Conservation (phyloP, 768 basidiomycete species). For the Mycena filopes region DNA sequence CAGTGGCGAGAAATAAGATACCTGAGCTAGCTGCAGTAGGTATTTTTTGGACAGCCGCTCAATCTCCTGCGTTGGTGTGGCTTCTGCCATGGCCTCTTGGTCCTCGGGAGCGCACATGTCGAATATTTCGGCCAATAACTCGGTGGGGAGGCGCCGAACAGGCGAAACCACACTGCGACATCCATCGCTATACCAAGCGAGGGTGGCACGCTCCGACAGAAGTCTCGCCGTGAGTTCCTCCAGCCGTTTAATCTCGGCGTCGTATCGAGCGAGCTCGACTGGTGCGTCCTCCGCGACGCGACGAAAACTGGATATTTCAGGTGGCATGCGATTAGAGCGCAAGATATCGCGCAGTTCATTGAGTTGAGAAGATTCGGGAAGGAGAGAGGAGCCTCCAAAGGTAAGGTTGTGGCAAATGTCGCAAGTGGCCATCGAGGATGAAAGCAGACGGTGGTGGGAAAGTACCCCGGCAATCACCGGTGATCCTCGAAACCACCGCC, state of each 20-base stretch:
- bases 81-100: background rate
- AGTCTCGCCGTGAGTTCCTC: background rate
- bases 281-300: background rate
- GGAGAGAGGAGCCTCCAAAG: background rate
- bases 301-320: background rate
- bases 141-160: constrained; percentile 5
- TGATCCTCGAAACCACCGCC: no score
- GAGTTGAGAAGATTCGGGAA: background rate
- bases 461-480: no score
- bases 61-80: background rate
- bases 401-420: background rate
- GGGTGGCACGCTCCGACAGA: background rate
- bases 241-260: background rate
- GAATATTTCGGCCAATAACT: constrained; percentile 17
- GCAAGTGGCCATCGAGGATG: no score
- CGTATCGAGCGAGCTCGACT: background rate
- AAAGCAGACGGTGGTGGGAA: no score
- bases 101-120: background rate
- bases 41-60: constrained; percentile 7
- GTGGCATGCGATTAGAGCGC: background rate
- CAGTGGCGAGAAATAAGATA: background rate
- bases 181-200: background rate
- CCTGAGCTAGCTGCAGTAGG: constrained; percentile 4
- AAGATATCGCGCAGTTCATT: background rate
- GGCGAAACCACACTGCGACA: constrained; percentile 9